A percentile compares a stretch with the other conserved stretches of the same genome.
These are phyloP conservation scores for Coemansia sp. DNA, from an alignment of 192 early-diverging fungal species.

Conservation along the genomic window DNA sequence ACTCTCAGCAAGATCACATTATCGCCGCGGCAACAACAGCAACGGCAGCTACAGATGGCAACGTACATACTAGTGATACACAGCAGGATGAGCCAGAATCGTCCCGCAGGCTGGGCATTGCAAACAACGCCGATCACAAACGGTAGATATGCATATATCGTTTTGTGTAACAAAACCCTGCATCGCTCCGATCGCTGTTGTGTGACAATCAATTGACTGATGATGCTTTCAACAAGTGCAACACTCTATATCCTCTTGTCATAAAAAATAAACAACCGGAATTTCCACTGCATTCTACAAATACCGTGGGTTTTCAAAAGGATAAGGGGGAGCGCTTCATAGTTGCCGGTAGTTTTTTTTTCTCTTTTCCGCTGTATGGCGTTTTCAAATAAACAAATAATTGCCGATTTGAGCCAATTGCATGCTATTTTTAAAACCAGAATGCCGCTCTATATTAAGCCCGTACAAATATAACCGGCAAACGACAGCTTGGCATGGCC, in stretches of 20 bases:
- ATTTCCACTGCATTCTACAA: too few species aligned
- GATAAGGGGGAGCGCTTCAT: neutral
- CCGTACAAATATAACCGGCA: too few species aligned
- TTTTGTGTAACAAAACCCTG: neutral
- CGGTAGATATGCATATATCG: too few species aligned
- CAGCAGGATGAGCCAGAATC: neutral
- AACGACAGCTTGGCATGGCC: too few species aligned
- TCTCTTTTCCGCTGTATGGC: neutral
- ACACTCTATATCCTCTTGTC: too few species aligned
- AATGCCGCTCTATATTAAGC: neutral
- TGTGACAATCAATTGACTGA: too few species aligned
- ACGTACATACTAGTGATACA: neutral
- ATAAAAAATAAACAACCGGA: too few species aligned
- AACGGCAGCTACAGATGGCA: too few species aligned
- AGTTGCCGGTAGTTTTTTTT: too few species aligned
- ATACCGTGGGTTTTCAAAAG: neutral
- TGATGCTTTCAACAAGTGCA: too few species aligned
- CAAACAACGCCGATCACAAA: slow-evolving; percentile 12
- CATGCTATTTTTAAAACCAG: neutral
- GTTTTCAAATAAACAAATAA: neutral
- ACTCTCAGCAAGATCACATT: neutral
- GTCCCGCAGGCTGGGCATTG: slow-evolving; percentile 13
- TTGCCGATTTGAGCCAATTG: neutral
- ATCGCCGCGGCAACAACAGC: neutral
- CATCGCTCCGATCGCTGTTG: too few species aligned